Base-by-base conservation (phyloP, 345 rosid species). In the Lepidium didymum region DNA sequence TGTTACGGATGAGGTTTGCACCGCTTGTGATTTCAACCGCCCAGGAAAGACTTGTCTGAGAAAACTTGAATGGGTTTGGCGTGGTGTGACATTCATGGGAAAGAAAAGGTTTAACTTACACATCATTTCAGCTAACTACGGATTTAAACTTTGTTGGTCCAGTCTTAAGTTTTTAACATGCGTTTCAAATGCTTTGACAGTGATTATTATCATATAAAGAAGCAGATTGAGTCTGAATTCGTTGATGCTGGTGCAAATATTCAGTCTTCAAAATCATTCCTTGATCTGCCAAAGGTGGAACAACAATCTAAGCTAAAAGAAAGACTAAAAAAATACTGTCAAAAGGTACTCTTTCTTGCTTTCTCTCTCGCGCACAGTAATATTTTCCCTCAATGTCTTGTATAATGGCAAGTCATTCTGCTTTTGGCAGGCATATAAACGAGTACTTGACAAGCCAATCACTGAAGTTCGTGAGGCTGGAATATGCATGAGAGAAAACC, bases 51-150 rank as follows among this genome's bases (percentile, higher is more conserved):
- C 87, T 49, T 93, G 98, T 78, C 96, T 93, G 31, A 78, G 97
- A 44, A 90, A 81, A 73, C 98, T 93, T 78, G 98, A 93, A 79
- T 93, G 98, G 98, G 96, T 88, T 72, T 93, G 98, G 98, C 97
- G 97, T 72, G 98, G 98, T 73, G 97, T 90, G 79, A 80, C 71
- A 67, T 93, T 76, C 78, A 85, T 52, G 89, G 97, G 91, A 46
- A 88, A 90, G 80, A 90, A 74, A 83, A 93, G 96, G 98, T 92
- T 73, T 56, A n/a, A 21, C 41, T 70, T 57, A 19, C 9, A 37
- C 41, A 33, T 45, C 5, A n/a, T 71, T 23, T 35, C 14, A 53
- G 53, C 27, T 47, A 35, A 65, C 51, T 60, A 19, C 58, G 75
- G 49, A 61, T 23, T 13, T 40, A 34, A 78, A 50, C 37, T 44